Base-by-base conservation (phyloP, 441 rosid genomes). In the Pelargonium fulgidum region DNA sequence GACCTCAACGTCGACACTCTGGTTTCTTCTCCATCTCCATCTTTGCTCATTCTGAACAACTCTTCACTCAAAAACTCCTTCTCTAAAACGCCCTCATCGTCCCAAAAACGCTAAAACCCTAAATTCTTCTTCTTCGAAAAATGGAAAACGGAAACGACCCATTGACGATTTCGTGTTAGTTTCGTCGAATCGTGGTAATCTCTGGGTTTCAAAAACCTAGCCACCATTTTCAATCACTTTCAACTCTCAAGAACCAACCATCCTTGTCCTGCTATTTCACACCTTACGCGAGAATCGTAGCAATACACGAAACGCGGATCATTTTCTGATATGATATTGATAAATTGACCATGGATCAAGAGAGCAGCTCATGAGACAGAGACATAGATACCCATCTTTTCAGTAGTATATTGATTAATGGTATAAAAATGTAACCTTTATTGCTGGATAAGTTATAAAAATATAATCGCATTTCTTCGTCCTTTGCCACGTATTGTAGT, bases 1-100 rank as follows among this genome's bases (percentile, higher is more conserved):
- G 17, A 48, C 54, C 54, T 48, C 54, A 3, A 3, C 54, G 4
- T 64, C 13, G 75, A 58, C 67, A 71, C 44, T 42, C 72, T 70
- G 41, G 47, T 62, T 52, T 73, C 82, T 63, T 77, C 82, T 39
- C 78, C 89, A n/a, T 80, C 86, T 17, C 73, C 89, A 67, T 77
- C 78, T 78, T 72, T 77, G 56, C 81, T 81, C 84, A 85, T 85
- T 74, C 68, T 73, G 66, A 16, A 54, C 61, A 6, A 54, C 61
- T 1, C 61, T 52, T 52, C 17, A 52, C 19, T 7, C 20, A 56
- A 66, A 17, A 44, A 39, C 14, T 17, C 39, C 13, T 26, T 56
- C 12, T 8, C 10, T 12, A 17, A 50, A 52, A 52, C 59, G 5
- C 59, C 59, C 19, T n/a, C 59, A 3, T 14, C 59, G 59, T 52